These are phyloP conservation scores for Waltergamsia citrina DNA, from an alignment of 2,329 filamentous ascomycete genomes.

Conservation along the genomic window DNA sequence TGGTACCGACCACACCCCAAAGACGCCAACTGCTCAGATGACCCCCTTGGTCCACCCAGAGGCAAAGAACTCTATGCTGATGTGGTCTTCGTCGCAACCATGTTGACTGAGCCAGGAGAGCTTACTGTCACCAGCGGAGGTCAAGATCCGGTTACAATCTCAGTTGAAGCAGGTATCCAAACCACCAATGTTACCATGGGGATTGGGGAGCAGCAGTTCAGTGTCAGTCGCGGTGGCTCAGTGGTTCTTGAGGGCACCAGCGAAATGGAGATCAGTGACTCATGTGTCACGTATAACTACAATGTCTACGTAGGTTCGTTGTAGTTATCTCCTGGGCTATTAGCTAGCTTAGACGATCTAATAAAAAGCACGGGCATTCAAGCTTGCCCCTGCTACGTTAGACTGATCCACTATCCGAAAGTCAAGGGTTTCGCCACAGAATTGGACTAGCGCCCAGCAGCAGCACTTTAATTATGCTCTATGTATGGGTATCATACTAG, in stretches of 20 bases:
- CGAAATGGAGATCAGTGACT: slow-evolving; percentile 8
- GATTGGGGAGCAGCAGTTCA: slow-evolving; percentile 10
- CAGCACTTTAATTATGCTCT: too few relatives aligned
- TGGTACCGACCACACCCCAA: slow-evolving; percentile 13
- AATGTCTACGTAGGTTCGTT: slow-evolving; percentile 13
- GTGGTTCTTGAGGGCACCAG: slow-evolving; percentile 6
- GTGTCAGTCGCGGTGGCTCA: slow-evolving; percentile 6
- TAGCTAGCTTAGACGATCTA: too few relatives aligned
- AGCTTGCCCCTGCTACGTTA: too few relatives aligned
- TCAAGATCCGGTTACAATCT: slow-evolving; percentile 7
- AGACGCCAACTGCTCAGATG: slow-evolving; percentile 8
- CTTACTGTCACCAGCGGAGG: slow-evolving; percentile 11
- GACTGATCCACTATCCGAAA: too few relatives aligned
- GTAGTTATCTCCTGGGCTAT: too few relatives aligned
- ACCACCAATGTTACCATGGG: slow-evolving; percentile 13
- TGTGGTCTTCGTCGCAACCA: slow-evolving; percentile 11
- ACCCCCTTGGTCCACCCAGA: slow-evolving; percentile 8
- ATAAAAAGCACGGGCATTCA: too few relatives aligned
- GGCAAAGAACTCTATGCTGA: slow-evolving; percentile 11
- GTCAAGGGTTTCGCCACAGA: too few relatives aligned
- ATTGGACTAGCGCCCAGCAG: too few relatives aligned
- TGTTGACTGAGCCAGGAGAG: slow-evolving; percentile 10
- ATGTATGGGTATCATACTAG: too few relatives aligned
- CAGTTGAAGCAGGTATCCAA: slow-evolving; percentile 9
- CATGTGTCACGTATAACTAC: slow-evolving; percentile 10